phyloP scores from a whole-genome alignment of 2,329 filamentous ascomycete genomes.

The Aplosporella prunicola region DNA sequence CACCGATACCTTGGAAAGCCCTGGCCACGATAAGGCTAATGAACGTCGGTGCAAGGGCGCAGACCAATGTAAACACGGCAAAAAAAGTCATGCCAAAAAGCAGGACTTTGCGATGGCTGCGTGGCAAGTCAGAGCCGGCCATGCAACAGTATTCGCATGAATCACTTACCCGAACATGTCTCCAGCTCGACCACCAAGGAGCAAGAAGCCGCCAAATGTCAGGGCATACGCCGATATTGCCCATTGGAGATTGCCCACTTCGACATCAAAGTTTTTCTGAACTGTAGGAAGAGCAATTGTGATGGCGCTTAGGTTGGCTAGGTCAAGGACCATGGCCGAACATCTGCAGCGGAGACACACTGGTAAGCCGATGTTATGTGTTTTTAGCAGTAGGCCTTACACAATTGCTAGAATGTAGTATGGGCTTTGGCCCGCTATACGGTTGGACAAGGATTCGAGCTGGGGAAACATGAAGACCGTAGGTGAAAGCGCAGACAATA shows the following conservation, averaged over 20 bases:
- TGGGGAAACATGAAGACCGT: too few species aligned
- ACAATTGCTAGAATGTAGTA: slow-evolving; percentile 6
- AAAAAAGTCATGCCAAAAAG: slow-evolving; percentile 10
- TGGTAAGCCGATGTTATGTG: too few species aligned
- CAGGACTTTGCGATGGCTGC: slow-evolving; percentile 6
- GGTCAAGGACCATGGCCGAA: slow-evolving; percentile 11
- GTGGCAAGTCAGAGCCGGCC: background rate
- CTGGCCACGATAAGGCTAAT: slow-evolving; percentile 8
- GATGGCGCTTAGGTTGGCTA: slow-evolving; percentile 9
- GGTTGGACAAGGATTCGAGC: background rate
- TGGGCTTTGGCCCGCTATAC: background rate
- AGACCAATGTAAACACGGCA: slow-evolving; percentile 9
- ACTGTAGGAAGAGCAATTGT: slow-evolving; percentile 11
- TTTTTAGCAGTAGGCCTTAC: too few species aligned
- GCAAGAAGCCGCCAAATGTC: slow-evolving; percentile 9
- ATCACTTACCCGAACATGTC: slow-evolving; percentile 7
- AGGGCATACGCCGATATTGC: slow-evolving; percentile 10
- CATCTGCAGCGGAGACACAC: too few species aligned
- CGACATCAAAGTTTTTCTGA: slow-evolving; percentile 5
- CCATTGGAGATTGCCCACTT: slow-evolving; percentile 9
- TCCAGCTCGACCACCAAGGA: slow-evolving; percentile 9
- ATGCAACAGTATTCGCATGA: background rate
- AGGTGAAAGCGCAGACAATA: too few species aligned
- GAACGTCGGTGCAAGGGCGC: slow-evolving; percentile 8
- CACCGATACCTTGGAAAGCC: slow-evolving; percentile 11